Conservation (phyloP, 78 protist genomes). For the Polysphondylium violaceum region DNA sequence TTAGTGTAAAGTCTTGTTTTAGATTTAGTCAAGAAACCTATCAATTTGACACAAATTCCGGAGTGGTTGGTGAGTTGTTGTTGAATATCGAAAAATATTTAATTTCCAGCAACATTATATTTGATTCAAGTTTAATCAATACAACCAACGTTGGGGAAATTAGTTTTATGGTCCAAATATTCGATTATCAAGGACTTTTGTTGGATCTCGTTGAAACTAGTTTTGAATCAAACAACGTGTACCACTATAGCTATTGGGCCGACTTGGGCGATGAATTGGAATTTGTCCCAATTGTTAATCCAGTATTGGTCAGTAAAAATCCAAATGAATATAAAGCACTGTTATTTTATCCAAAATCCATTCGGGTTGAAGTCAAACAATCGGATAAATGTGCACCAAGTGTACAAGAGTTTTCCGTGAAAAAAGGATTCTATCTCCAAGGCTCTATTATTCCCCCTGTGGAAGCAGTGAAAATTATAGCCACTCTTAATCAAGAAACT, state of each 20-base stretch:
- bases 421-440: constrained; percentile 10
- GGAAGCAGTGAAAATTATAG: not conserved
- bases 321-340: not conserved
- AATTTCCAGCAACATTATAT: too few relatives aligned
- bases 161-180: too few relatives aligned
- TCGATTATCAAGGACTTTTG: too few relatives aligned
- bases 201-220: too few relatives aligned
- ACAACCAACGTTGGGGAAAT: too few relatives aligned
- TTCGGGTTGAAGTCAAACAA: not conserved
- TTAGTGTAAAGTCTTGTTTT: constrained; percentile 18
- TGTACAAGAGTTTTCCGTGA: not conserved
- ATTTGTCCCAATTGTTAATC: not conserved
- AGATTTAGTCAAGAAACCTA: constrained; percentile 30
- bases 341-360: constrained; percentile 9
- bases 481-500: not conserved
- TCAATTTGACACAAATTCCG: too few relatives aligned
- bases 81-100: too few relatives aligned
- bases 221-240: not conserved
- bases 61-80: too few relatives aligned
- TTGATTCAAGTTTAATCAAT: too few relatives aligned
- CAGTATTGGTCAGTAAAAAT: too few relatives aligned
- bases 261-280: constrained; percentile 10
- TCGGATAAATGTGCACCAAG: constrained; percentile 14
- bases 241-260: constrained; percentile 6
- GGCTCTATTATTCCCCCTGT: not conserved